Base-by-base conservation (phyloP, 352 stramenopile species). In the Thalassiosira livingstoniorum region DNA sequence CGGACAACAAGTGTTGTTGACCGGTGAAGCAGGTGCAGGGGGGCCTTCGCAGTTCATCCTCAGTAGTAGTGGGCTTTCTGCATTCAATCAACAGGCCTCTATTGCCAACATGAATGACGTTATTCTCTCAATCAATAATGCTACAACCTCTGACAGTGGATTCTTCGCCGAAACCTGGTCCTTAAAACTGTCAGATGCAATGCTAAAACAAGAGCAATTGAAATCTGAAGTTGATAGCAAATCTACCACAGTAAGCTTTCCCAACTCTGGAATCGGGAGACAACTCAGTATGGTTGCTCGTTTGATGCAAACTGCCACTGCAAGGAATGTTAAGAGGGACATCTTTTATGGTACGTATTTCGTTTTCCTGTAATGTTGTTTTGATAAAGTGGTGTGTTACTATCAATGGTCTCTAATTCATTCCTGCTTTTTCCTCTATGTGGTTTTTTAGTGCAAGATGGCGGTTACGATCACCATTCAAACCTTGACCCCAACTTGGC, bases 391-490 rank as follows among this genome's bases (percentile, higher is more conserved):
- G n/a, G n/a, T n/a, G n/a, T n/a, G n/a, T n/a, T n/a, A n/a, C n/a
- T n/a, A n/a, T n/a, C n/a, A n/a, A n/a, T n/a, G n/a, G n/a, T n/a
- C n/a, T n/a, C n/a, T n/a, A n/a, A n/a, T n/a, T n/a, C n/a, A n/a
- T n/a, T n/a, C n/a, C n/a, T n/a, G n/a, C n/a, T n/a, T n/a, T n/a
- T n/a, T n/a, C n/a, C n/a, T n/a, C n/a, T n/a, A n/a, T n/a, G n/a
- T 63, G 65, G 87, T n/a, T 94, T 93, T 70, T 93, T 85, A 75
- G 77, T 92, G 10, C 34, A 66, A 27, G 62, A 84, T 43, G 78
- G 75, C 42, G 82, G 87, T 18, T 92, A 82, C 35, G 89, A 94
- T 68, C 91, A 80, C 39, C 89, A 94, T 80, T n/a, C 43, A 60
- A 53, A 87, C 58, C 45, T 82, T n/a, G 69, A 83, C 55, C 51